A percentile compares a stretch with the other conserved stretches of the same genome.
Conservation (phyloP, 2,329 filamentous ascomycete species). For the Pseudogymnoascus sp. region DNA sequence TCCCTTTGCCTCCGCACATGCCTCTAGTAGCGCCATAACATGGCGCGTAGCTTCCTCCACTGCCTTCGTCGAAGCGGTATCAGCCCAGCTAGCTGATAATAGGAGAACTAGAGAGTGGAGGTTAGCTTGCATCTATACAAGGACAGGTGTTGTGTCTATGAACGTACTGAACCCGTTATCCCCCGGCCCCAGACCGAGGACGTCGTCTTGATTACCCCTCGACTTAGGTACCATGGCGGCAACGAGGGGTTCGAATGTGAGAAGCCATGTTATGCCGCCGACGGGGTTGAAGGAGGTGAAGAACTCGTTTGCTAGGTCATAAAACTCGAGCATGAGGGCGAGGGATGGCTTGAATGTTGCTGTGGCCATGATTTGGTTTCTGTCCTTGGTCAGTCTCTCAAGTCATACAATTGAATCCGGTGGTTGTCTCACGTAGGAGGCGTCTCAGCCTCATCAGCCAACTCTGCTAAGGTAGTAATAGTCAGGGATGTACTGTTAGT, state of each 20-base stretch:
- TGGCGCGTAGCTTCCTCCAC: background rate
- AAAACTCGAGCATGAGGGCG: background rate
- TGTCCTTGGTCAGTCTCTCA: background rate
- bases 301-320: background rate
- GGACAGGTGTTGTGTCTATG: too few relatives aligned
- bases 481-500: background rate
- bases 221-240: background rate
- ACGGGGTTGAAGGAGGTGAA: background rate
- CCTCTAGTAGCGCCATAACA: conserved; percentile 1
- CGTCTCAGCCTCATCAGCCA: background rate
- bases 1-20: background rate
- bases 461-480: background rate
- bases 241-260: background rate
- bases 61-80: background rate
- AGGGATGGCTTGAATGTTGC: background rate
- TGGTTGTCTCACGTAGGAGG: background rate
- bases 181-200: background rate
- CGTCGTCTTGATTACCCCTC: background rate
- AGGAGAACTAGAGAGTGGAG: background rate
- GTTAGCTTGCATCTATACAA: background rate
- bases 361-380: background rate
- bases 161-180: background rate
- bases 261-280: background rate
- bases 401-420: background rate
- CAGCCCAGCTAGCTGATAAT: background rate